These are phyloP conservation scores for Nidula niveotomentosa DNA, from an alignment of 1,284 basidiomycete species.

Conservation along the genomic window DNA sequence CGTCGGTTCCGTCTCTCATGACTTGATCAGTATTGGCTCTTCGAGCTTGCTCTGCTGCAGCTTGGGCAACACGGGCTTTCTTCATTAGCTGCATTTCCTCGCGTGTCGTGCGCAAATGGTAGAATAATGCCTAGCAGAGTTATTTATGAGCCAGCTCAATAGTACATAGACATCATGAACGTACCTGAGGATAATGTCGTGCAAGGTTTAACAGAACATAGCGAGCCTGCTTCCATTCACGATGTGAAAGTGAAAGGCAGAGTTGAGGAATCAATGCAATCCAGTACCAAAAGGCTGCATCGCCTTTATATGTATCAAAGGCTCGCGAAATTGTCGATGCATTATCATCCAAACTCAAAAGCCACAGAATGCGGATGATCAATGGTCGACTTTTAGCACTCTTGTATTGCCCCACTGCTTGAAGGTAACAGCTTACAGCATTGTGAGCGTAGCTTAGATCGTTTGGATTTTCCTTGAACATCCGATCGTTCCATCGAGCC, in stretches of 20 bases:
- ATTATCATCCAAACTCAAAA: constrained; percentile 92
- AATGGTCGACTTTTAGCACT: constrained; percentile 92
- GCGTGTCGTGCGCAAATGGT: constrained; percentile 88
- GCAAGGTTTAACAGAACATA: constrained; percentile 91
- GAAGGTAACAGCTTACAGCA: constrained; percentile 97
- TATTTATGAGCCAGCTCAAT: not conserved
- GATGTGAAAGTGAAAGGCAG: constrained; percentile 86
- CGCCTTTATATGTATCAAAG: constrained; percentile 97
- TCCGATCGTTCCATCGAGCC: constrained; percentile 93
- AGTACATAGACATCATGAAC: constrained; percentile 14
- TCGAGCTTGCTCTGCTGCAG: constrained; percentile 19
- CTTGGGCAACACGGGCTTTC: constrained; percentile 31
- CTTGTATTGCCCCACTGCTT: constrained; percentile 97
- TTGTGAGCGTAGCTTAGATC: constrained; percentile 83
- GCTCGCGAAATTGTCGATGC: constrained; percentile 79
- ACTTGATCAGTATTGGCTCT: constrained; percentile 23
- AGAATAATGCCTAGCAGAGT: constrained; percentile 83
- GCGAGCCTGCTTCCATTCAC: constrained; percentile 92
- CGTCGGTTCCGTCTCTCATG: constrained; percentile 23
- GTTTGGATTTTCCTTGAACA: constrained; percentile 83
- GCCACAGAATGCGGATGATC: constrained; percentile 92
- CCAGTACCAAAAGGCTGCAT: constrained; percentile 99
- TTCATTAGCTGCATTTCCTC: constrained; percentile 78
- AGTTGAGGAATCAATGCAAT: constrained; percentile 97
- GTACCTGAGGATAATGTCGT: constrained; percentile 90